These are phyloP conservation scores for Drosera spatulata DNA, from an alignment of 179 eudicot species.

Conservation along the genomic window DNA sequence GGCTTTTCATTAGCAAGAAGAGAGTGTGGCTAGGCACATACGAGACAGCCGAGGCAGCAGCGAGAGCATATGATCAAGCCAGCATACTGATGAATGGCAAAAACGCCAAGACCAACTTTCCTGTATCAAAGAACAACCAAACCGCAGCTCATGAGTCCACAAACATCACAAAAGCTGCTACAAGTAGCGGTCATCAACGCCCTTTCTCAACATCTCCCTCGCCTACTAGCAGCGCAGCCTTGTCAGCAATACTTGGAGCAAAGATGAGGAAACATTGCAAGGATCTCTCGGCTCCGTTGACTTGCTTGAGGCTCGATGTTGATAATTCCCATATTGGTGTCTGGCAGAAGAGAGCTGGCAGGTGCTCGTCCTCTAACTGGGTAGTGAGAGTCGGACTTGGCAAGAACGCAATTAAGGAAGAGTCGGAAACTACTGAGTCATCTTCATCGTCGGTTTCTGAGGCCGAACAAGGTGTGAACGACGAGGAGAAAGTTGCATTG, in stretches of 20 bases:
- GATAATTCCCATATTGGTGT: conserved; percentile 75
- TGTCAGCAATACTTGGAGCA: conserved; percentile 37
- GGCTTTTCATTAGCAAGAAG: conserved; percentile 35
- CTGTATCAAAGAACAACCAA: conserved; percentile 15
- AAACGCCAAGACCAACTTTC: conserved; percentile 68
- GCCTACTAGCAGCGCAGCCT: conserved; percentile 9
- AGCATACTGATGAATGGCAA: conserved; percentile 68
- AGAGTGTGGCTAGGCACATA: conserved; percentile 74
- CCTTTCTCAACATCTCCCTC: not conserved
- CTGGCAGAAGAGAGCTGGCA: conserved; percentile 74
- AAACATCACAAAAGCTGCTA: not conserved
- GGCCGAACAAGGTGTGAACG: conserved; percentile 20
- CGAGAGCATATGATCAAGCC: conserved; percentile 71
- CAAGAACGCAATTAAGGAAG: conserved; percentile 4
- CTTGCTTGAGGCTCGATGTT: conserved; percentile 70
- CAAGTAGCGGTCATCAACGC: not conserved
- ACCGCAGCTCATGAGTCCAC: not conserved
- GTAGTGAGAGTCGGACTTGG: conserved; percentile 65
- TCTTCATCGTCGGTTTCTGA: conserved; percentile 7
- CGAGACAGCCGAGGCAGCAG: conserved; percentile 81
- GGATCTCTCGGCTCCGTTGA: conserved; percentile 66
- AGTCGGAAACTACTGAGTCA: not conserved
- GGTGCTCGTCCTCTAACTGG: conserved; percentile 48
- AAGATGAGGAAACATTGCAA: conserved; percentile 59
- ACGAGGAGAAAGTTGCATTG: conserved; percentile 57